Evolutionary conservation across 495 filamentous ascomycete species (phyloP), one percentile per base, ranked within the genome.

Genomic region (Pyronema domesticum): DNA sequence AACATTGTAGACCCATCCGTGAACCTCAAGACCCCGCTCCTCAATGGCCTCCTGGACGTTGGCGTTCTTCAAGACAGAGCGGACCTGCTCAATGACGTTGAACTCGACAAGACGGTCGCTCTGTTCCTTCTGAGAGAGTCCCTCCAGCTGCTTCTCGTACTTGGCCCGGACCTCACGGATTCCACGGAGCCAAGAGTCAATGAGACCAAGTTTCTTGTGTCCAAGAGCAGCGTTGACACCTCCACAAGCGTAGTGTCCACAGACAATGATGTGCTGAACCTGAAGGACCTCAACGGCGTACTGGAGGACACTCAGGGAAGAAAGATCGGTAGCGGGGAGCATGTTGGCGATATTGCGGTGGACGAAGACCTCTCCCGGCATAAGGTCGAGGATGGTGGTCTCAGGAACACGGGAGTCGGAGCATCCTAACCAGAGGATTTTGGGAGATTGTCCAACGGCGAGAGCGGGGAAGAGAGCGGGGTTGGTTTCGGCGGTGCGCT

Each of bases 1-100:
- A 19, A 64, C 53, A 37, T 64, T 57, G 19, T 60, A 64, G n/a
- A 65, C 44, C 40, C 61, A 65, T 6, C 83, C 85, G 62, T 89
- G 83, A 10, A 91, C 80, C 70, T 80, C 67, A 11, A 91, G 68
- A 2, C 83, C 82, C 37, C 81, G 69, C 63, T 82, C 79, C 61
- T 72, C 63, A 43, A 86, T 79, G 37, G 81, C 85, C 65, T 78
- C 65, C 67, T 77, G 74, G 7, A 80, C 72, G 36, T 67, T 67
- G 5, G 75, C 73, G 19, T 76, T 76, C 69, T 79, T 79, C 68
- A 78, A 70, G 15, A 80, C 68, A 55, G 76, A 78, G 51, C 74
- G 69, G 57, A 71, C 73, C 67, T 78, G 75, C 68, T 78, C 77
- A 13, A 71, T 54, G 56, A 79, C 76, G 57, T 76, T 79, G 54